Evolutionary conservation across 768 basidiomycete genomes (phyloP), one percentile per base, ranked within the genome.

Genomic region (Terana coerulea): DNA sequence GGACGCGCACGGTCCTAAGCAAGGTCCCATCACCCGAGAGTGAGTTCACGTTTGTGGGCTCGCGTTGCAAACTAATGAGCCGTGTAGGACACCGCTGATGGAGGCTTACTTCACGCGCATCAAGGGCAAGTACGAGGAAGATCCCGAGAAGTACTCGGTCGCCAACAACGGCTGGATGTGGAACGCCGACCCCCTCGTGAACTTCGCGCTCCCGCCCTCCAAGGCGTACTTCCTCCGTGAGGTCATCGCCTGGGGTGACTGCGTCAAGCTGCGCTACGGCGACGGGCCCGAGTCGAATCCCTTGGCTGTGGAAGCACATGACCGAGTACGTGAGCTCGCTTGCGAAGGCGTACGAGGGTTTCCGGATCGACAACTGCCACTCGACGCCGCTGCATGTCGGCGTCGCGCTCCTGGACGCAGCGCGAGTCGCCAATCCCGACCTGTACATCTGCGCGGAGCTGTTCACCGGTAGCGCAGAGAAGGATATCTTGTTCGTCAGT

Each of bases 161-260:
- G 97, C 95, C 5, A 98, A 98, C 69, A 99, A 99, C 64, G 97
- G 97, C 2, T 99, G 97, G 97, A 93, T 99, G 58, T 99, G 97
- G 95, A 73, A 86, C 57, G 95, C 95, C 2, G 86, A 99, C 63
- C 95, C 97, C 0, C 78, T 98, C 14, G 77, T 84, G 57, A 98
- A 98, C 71, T 99, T 99, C 70, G 97, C 95, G 7, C 79, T 90
- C 12, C 79, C 81, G 24, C 88, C 88, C 0, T 98, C 95, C 21
- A 97, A 95, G 67, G 89, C 93, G 0, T 99, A 98, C 69, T 77
- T 98, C 39, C 86, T 93, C 21, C 88, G 97, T 43, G 91, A 98
- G 67, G 93, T 99, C 49, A 98, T 98, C 59, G 92, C 86, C 22
- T 99, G 97, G 97, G 84, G 86, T 37, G 97, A 99, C 68, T 98